phyloP scores from a whole-genome alignment of 805 yeast species.

The Suhomyces xylopsoci region DNA sequence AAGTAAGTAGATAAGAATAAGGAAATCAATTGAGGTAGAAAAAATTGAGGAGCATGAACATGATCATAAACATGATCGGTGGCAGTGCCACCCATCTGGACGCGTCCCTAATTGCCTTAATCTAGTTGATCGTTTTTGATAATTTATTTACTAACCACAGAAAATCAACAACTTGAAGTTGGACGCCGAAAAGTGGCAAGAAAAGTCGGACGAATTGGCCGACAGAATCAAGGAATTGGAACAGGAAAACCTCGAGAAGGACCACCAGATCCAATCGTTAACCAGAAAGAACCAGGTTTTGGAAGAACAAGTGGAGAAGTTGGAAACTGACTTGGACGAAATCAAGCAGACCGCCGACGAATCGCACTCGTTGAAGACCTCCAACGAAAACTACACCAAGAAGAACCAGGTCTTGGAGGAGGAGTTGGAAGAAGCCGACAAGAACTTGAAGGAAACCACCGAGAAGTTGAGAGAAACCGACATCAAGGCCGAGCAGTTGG shows the following conservation, averaged over 20 bases:
- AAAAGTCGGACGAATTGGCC: slow-evolving; percentile 84
- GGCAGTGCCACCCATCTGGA: too few species aligned
- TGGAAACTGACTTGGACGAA: slow-evolving; percentile 69
- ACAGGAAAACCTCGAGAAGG: slow-evolving; percentile 88
- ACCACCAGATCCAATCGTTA: slow-evolving; percentile 89
- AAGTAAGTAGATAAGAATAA: slow-evolving; percentile 50
- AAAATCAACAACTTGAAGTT: slow-evolving; percentile 85
- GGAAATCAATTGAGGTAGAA: too few species aligned
- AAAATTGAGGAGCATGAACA: too few species aligned
- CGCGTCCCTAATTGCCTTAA: too few species aligned
- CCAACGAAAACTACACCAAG: slow-evolving; percentile 88
- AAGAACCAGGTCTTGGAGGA: slow-evolving; percentile 86
- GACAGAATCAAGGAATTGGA: slow-evolving; percentile 83
- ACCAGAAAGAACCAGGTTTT: slow-evolving; percentile 87
- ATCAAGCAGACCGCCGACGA: slow-evolving; percentile 87
- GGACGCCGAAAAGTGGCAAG: slow-evolving; percentile 97
- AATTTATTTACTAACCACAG: slow-evolving; percentile 41
- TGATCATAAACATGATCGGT: too few species aligned
- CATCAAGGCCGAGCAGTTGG: slow-evolving; percentile 92
- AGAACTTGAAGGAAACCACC: slow-evolving; percentile 87
- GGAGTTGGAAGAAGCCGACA: slow-evolving; percentile 86
- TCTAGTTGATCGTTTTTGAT: too few species aligned
- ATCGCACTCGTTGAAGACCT: slow-evolving; percentile 80
- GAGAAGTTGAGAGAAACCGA: slow-evolving; percentile 93
- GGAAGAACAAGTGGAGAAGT: slow-evolving; percentile 78